Evolutionary conservation across 108 stramenopile genomes (phyloP).

Genomic region (Aurantiochytrium sp.): DNA sequence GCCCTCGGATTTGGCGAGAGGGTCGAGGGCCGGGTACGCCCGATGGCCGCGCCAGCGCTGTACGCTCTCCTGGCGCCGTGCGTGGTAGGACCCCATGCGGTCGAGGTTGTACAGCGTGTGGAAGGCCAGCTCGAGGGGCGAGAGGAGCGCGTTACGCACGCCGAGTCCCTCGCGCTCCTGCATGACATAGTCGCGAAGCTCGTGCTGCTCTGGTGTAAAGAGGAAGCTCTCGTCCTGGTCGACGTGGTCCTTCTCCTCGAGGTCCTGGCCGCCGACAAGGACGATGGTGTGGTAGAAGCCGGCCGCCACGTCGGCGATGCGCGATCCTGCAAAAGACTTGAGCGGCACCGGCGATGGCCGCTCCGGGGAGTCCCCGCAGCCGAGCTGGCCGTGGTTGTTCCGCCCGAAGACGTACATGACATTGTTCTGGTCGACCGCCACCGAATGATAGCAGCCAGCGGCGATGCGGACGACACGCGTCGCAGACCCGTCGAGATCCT

Average conservation of each 20-base stretch:
- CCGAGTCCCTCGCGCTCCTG: background rate
- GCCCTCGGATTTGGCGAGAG: background rate
- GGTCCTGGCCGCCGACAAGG: constrained; percentile 27
- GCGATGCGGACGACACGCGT: constrained; percentile 36
- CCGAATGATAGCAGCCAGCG: constrained; percentile 53
- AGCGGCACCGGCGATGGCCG: constrained; percentile 50
- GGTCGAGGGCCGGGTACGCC: background rate
- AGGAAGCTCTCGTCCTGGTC: constrained; percentile 7
- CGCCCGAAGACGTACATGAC: constrained; percentile 59
- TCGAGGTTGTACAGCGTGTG: background rate
- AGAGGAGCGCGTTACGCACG: background rate
- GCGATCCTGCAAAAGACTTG: constrained; percentile 52
- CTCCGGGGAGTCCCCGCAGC: constrained; percentile 55
- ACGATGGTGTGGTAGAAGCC: constrained; percentile 64
- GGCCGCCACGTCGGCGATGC: constrained; percentile 54
- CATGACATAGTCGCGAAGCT: background rate
- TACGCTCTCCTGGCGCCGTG: background rate
- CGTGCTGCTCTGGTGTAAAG: background rate
- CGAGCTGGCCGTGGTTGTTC: constrained; percentile 62
- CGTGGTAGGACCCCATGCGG: background rate
- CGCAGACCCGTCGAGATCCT: constrained; percentile 18
- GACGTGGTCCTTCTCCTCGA: background rate
- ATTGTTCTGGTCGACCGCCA: constrained; percentile 47
- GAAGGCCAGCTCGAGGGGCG: background rate
- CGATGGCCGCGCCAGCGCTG: background rate